A percentile compares a stretch with the other conserved stretches of the same genome.
phyloP scores from a whole-genome alignment of 192 early-diverging fungal genomes.

The Linnemannia elongata region DNA sequence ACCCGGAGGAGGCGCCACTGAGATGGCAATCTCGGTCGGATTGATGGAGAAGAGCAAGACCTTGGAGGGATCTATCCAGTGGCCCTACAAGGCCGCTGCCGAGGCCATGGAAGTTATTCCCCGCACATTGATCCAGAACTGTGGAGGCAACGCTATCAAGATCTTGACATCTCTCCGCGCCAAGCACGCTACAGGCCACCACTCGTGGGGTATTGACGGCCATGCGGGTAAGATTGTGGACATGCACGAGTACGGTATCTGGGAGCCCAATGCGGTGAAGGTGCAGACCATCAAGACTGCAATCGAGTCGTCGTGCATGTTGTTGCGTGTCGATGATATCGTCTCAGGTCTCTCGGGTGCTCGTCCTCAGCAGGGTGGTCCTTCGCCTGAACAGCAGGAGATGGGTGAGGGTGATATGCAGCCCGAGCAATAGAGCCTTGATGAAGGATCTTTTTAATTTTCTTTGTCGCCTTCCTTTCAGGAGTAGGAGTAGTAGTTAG shows the following conservation, averaged over 20 bases:
- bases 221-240: slow-evolving; percentile 91
- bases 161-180: slow-evolving; percentile 91
- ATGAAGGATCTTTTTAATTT: not conserved
- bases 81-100: slow-evolving; percentile 96
- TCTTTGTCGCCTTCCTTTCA: not conserved
- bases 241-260: slow-evolving; percentile 98
- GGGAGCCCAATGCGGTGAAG: slow-evolving; percentile 99
- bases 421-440: slow-evolving; percentile 46
- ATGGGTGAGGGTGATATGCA: slow-evolving; percentile 57
- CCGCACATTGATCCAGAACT: slow-evolving; percentile 98
- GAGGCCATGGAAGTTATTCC: slow-evolving; percentile 98
- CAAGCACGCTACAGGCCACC: slow-evolving; percentile 91
- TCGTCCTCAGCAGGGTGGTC: slow-evolving; percentile 58
- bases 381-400: slow-evolving; percentile 56
- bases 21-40: slow-evolving; percentile 95
- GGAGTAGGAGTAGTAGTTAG: not conserved
- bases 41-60: slow-evolving; percentile 91
- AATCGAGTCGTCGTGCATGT: slow-evolving; percentile 91
- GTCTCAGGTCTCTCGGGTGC: slow-evolving; percentile 90
- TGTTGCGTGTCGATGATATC: slow-evolving; percentile 96
- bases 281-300: slow-evolving; percentile 99
- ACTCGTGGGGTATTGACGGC: slow-evolving; percentile 97
- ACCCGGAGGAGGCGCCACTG: slow-evolving; percentile 98
- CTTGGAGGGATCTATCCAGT: slow-evolving; percentile 93
- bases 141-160: slow-evolving; percentile 99